A percentile compares a stretch with the other conserved stretches of the same genome.
Conservation (phyloP, 2,329 filamentous ascomycete species). For the Sporothrix humicola region DNA sequence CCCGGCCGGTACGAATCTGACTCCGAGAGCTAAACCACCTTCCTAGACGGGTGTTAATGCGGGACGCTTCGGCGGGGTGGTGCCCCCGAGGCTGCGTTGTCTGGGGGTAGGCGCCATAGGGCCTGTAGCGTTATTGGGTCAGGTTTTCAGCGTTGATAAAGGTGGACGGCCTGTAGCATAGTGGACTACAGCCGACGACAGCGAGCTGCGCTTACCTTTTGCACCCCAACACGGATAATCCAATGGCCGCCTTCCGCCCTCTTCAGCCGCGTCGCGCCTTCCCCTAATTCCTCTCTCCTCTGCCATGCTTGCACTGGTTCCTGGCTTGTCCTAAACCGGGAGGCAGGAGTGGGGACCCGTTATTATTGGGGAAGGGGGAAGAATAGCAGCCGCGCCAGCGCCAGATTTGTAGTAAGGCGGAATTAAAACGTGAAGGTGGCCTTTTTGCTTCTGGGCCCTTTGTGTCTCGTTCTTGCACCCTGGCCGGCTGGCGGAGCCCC, state of each 20-base stretch:
- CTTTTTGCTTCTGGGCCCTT: slow-evolving; percentile 3
- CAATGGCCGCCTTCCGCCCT: slow-evolving; percentile 24
- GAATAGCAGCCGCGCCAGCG: too few relatives aligned
- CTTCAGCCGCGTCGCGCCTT: slow-evolving; percentile 16
- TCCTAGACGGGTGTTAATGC: slow-evolving; percentile 27
- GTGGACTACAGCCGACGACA: neutral
- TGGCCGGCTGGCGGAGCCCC: slow-evolving; percentile 19
- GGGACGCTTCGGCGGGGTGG: neutral
- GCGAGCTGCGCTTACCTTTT: neutral
- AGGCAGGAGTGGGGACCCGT: slow-evolving; percentile 27
- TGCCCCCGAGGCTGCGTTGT: slow-evolving; percentile 13
- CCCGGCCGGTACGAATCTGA: neutral
- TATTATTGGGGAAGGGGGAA: neutral
- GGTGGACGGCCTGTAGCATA: neutral
- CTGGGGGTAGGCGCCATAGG: neutral
- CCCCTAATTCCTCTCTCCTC: neutral
- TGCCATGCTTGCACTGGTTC: slow-evolving; percentile 17
- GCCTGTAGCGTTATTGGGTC: slow-evolving; percentile 4
- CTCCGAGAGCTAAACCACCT: slow-evolving; percentile 19
- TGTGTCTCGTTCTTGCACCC: slow-evolving; percentile 1
- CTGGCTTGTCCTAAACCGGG: slow-evolving; percentile 33
- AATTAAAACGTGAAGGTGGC: slow-evolving; percentile 32
- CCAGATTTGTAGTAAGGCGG: slow-evolving; percentile 20
- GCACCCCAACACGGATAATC: slow-evolving; percentile 26
- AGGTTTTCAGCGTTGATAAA: neutral